Evolutionary conservation across 2,329 filamentous ascomycete genomes (phyloP), one percentile per base, ranked within the genome.

Genomic region (Geosmithia morbida): DNA sequence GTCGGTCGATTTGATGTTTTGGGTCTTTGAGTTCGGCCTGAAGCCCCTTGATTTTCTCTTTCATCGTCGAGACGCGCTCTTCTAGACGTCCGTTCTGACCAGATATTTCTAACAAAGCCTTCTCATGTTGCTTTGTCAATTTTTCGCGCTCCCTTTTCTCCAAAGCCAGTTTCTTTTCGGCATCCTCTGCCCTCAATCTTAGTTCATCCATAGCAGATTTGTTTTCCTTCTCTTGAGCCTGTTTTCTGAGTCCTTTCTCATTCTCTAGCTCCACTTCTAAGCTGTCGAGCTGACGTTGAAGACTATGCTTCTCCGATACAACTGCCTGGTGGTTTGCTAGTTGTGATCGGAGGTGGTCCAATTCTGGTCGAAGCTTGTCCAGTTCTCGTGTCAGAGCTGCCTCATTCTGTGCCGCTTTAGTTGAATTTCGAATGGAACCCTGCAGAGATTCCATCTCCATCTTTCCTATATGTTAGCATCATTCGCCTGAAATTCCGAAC

Each of bases 201-300:
- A 66, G 54, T 42, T 75, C 60, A 59, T 73, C 58, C 59, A 66
- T 52, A 44, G 66, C 68, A 54, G 64, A 60, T 53, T 74, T 54
- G 33, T 59, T 53, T 18, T 55, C 56, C 41, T 56, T 58, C 20
- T 58, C 54, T 33, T 59, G 54, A n/a, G 57, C 53, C 14, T 58
- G 57, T 26, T 61, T 54, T 29, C 59, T 61, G 2, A 61, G 60
- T 48, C 60, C 58, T 50, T 64, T 90, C 59, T 92, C 86, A 53
- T 85, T 86, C 53, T 89, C 86, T 2, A 95, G 71, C 55, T 94
- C 85, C 42, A 87, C 80, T 61, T 94, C 85, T 2, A 89, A 63
- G 2, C 82, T 79, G 57, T 75, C 82, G 26, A 95, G 63, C 62
- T 92, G 85, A 44, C 85, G 81, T 58, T 92, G 82, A 14, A 96